Evolutionary conservation across 176 grass and related monocot species (phyloP).

Genomic region (Oryza meridionalis): DNA sequence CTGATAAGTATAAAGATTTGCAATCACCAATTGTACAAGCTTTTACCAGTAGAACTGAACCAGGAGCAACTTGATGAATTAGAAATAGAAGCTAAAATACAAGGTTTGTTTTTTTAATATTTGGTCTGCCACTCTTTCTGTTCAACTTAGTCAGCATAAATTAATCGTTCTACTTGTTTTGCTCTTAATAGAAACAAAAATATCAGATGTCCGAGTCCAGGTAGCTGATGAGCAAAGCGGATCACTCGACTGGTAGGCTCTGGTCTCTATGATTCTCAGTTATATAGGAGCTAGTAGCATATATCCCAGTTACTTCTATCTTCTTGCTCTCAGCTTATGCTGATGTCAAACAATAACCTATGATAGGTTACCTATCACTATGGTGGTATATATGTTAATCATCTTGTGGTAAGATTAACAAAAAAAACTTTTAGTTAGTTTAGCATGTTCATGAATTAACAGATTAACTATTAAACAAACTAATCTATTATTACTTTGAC

Average conservation of each 20-base stretch:
- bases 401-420: not conserved
- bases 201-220: conserved; percentile 70
- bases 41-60: conserved; percentile 77
- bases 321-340: not conserved
- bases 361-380: not conserved
- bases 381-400: conserved; percentile 6
- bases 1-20: conserved; percentile 69
- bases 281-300: conserved; percentile 36
- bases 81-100: conserved; percentile 85
- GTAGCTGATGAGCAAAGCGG: conserved; percentile 62
- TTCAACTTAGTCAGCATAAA: not conserved
- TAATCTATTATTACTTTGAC: not conserved
- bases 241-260: conserved; percentile 72
- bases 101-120: conserved; percentile 61
- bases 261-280: conserved; percentile 27
- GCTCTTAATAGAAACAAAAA: conserved; percentile 61
- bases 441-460: not conserved
- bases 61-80: conserved; percentile 90
- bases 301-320: conserved; percentile 11
- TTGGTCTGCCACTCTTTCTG: not conserved
- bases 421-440: conserved; percentile 19
- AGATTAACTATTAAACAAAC: not conserved
- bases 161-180: conserved; percentile 31
- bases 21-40: conserved; percentile 75
- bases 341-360: not conserved